Evolutionary conservation across 2,329 filamentous ascomycete genomes (phyloP), one percentile per base, ranked within the genome.

Genomic region (Pezicula carpinea): DNA sequence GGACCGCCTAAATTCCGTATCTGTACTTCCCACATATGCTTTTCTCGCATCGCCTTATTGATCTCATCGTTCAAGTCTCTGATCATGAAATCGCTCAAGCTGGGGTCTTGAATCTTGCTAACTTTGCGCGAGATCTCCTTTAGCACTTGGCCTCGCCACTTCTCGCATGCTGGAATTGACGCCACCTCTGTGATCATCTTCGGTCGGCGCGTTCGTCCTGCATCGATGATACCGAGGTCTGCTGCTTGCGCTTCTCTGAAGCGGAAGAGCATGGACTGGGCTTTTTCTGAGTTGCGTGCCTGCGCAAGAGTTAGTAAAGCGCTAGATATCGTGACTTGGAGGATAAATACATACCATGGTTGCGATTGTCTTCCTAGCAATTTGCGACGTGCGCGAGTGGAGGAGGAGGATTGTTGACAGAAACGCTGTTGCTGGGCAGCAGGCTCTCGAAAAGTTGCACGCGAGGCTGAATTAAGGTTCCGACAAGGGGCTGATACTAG

Each of bases 211-310:
- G 89, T 86, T 52, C 91, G 88, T 49, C 89, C 87, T 22, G 87
- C 87, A 74, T 97, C 92, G 70, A 99, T 88, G 68, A 97, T 96
- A 64, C 92, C 92, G 40, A 96, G 80, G 71, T 96, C 91, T 55
- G 90, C 89, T 56, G 92, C 92, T 80, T 97, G 93, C 60, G 92
- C 88, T 64, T 95, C 93, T 68, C 93, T 89, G 77, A 99, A 99
- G 77, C 93, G 92, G 75, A 96, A 99, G 69, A 99, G 92, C 92
- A 99, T 99, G 40, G 91, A 96, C 76, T 99, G 93, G 63, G 93
- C 92, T 70, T 97, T 99, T 79, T 97, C 92, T 39, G 89, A 92
- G 70, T 97, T 96, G 65, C 92, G 92, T 64, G 92, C 91, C 92
- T 90, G 59, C 13, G 26, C 5, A 23, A 32, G 14, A 15, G 34